Conservation (phyloP, 768 basidiomycete genomes). For the Coprinopsis sp. region DNA sequence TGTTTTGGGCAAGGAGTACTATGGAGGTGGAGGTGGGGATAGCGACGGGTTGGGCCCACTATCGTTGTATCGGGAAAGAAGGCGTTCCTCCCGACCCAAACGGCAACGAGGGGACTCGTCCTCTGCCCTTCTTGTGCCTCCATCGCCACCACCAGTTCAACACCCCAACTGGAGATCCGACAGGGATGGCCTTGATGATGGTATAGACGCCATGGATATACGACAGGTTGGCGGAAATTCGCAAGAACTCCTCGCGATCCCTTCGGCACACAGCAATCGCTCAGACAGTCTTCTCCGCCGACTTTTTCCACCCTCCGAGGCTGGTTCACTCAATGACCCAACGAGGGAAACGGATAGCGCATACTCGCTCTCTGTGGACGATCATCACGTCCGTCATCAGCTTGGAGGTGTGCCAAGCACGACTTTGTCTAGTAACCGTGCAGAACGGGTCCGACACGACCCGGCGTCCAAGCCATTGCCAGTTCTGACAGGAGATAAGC, state of each 20-base stretch:
- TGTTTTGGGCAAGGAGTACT: neutral
- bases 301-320: slow-evolving; percentile 18
- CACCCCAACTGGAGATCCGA: slow-evolving; percentile 6
- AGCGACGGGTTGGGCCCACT: slow-evolving; percentile 14
- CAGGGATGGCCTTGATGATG: neutral
- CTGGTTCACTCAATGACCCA: slow-evolving; percentile 5
- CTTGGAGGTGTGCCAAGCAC: neutral
- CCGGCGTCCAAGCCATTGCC: neutral
- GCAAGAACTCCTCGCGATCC: neutral
- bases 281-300: slow-evolving; percentile 25
- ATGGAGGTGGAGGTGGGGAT: neutral
- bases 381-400: neutral
- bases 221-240: neutral
- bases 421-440: neutral
- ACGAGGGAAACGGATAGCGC: slow-evolving; percentile 11
- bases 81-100: slow-evolving; percentile 12
- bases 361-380: slow-evolving; percentile 8
- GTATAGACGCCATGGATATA: slow-evolving; percentile 9
- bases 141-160: neutral
- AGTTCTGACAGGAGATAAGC: slow-evolving; percentile 4
- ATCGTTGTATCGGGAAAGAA: slow-evolving; percentile 13
- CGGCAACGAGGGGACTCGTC: slow-evolving; percentile 13
- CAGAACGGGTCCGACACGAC: too few relatives aligned
- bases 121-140: slow-evolving; percentile 2
- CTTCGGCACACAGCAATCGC: slow-evolving; percentile 8